Conservation (phyloP, 345 rosid species). For the Melaleuca alternifolia region DNA sequence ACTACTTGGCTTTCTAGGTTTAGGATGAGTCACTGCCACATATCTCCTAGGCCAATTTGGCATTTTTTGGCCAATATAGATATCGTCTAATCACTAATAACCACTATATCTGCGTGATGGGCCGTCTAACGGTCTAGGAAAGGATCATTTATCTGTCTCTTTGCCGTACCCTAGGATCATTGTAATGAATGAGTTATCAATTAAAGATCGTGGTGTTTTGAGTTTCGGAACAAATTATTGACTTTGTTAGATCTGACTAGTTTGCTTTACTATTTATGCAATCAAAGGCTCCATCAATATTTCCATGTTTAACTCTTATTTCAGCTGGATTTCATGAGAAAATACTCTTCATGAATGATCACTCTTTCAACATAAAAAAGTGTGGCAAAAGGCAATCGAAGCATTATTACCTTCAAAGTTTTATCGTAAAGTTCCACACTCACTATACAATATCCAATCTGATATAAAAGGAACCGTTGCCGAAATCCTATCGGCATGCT, state of each 20-base stretch:
- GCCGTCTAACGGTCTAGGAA: background rate
- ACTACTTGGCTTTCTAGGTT: background rate
- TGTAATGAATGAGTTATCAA: background rate
- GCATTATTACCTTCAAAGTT: background rate
- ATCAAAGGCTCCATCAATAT: background rate
- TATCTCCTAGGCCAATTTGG: background rate
- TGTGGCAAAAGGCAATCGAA: background rate
- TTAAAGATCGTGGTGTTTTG: background rate
- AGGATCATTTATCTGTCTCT: background rate
- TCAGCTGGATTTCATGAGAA: background rate
- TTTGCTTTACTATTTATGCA: background rate
- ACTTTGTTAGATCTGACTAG: background rate
- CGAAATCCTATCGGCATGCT: background rate
- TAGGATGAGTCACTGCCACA: background rate
- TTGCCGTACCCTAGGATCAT: background rate
- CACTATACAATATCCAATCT: background rate
- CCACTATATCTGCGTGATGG: background rate
- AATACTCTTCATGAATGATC: background rate
- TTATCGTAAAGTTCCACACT: background rate
- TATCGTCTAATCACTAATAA: background rate
- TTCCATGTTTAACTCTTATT: background rate
- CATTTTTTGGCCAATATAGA: background rate
- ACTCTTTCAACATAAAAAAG: background rate
- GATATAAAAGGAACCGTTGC: background rate
- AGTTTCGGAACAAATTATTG: background rate